Evolutionary conservation across 2,329 filamentous ascomycete species (phyloP).

Genomic region (Nemania abortiva): DNA sequence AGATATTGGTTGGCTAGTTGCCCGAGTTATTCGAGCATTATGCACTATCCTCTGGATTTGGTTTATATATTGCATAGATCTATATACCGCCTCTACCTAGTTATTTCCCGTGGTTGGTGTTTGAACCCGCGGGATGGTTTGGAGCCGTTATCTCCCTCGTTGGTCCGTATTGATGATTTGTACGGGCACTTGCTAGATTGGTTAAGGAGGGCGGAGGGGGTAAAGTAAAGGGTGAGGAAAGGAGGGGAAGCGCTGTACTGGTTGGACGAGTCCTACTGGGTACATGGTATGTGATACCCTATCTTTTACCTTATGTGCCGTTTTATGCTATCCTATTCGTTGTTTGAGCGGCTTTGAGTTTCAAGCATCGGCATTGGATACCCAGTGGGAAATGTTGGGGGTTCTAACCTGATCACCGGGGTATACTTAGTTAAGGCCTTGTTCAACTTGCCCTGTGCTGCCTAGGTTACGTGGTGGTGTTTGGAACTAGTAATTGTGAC

Average conservation of each 20-base stretch:
- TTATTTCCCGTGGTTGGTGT: no score
- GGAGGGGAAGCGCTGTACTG: not conserved
- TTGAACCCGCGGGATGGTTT: no score
- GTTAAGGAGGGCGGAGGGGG: no score
- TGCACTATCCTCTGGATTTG: no score
- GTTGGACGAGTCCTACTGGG: not conserved
- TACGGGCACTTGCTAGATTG: no score
- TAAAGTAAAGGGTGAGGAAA: not conserved
- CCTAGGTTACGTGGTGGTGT: not conserved
- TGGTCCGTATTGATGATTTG: no score
- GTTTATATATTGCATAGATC: no score
- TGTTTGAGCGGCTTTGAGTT: not conserved
- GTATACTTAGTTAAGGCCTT: not conserved
- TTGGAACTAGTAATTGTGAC: not conserved
- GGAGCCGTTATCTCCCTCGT: no score
- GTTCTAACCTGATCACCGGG: not conserved
- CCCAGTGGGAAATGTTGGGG: not conserved
- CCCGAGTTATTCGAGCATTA: no score
- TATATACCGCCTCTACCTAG: no score
- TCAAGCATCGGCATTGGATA: not conserved
- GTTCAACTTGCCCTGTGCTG: not conserved
- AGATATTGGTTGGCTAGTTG: no score
- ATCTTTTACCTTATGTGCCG: not conserved
- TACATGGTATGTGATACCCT: not conserved
- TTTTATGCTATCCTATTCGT: not conserved